These are phyloP conservation scores for Blastobotrys elegans DNA, from an alignment of 1,139 yeast species.

Conservation along the genomic window DNA sequence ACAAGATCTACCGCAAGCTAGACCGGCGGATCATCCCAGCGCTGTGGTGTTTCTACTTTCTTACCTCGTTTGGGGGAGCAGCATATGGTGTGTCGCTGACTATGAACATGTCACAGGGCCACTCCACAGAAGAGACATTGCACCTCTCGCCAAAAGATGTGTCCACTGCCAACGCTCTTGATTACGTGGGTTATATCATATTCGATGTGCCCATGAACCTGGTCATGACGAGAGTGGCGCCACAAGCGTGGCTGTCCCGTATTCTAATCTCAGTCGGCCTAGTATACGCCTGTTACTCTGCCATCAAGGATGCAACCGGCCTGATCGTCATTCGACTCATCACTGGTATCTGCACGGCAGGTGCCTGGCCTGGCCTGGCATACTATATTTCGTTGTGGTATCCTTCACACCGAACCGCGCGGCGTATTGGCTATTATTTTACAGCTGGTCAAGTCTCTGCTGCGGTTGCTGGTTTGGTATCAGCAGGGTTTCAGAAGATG, in stretches of 20 bases:
- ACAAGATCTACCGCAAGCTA: slow-evolving; percentile 58
- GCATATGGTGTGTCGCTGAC: slow-evolving; percentile 79
- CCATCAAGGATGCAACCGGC: slow-evolving; percentile 51
- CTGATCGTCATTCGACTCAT: slow-evolving; percentile 68
- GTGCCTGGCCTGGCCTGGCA: slow-evolving; percentile 92
- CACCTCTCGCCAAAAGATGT: slow-evolving; percentile 51
- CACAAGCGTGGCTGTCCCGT: slow-evolving; percentile 81
- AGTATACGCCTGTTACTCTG: slow-evolving; percentile 68
- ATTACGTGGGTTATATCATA: slow-evolving; percentile 75
- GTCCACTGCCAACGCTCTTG: slow-evolving; percentile 74
- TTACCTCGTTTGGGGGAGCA: slow-evolving; percentile 72
- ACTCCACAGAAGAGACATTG: slow-evolving; percentile 55
- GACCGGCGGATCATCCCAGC: slow-evolving; percentile 78
- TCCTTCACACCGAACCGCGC: slow-evolving; percentile 71
- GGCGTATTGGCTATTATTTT: slow-evolving; percentile 81
- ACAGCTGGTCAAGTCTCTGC: slow-evolving; percentile 90
- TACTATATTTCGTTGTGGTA: slow-evolving; percentile 83
- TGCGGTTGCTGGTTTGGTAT: slow-evolving; percentile 77
- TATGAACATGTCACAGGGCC: slow-evolving; percentile 62
- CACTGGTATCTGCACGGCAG: slow-evolving; percentile 80
- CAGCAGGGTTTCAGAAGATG: slow-evolving; percentile 84
- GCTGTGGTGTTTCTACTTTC: slow-evolving; percentile 72
- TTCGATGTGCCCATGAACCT: slow-evolving; percentile 88
- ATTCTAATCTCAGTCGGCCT: slow-evolving; percentile 73
- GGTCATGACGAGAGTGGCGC: slow-evolving; percentile 75